Evolutionary conservation across 768 basidiomycete species (phyloP), one percentile per base, ranked within the genome.

Genomic region (Boletus speciosus): DNA sequence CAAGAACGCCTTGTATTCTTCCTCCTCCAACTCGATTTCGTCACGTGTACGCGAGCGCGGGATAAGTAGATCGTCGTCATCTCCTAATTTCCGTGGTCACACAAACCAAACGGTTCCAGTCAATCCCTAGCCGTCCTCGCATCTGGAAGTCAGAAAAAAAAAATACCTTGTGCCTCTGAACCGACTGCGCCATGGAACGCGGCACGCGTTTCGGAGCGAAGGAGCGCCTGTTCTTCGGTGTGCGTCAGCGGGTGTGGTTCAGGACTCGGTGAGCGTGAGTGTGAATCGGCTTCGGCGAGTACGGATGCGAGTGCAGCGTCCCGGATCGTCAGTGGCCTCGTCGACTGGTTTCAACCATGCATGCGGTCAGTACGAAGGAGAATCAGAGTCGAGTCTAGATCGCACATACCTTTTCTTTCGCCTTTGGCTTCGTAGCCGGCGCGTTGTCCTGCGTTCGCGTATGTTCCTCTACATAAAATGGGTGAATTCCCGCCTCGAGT

Each of bases 1-100:
- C 57, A 98, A 71, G 69, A 90, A 98, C 2, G 78, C 75, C 23
- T 81, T 79, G 65, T 98, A 99, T 61, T 93, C 92, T 59, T 90
- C 86, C 60, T 91, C 91, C 61, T 97, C 93, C 39, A 69, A 61
- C 61, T 88, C 84, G 3, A 79, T 61, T 68, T 95, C 91, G 53
- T 90, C 90, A 59, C 83, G 81, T 0, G 85, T 88, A 70, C 86
- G 90, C 54, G 87, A 86, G 36, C 91, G 79, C 3, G 82, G 83
- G 6, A 89, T 73, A 14, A 97, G 78, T 1, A 95, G 68, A 36
- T 82, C 90, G 11, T 85, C 88, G 1, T 77, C 84, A 15, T 80
- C 81, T 73, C 78, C 27, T 67, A 67, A 34, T 61, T 57, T 14
- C 65, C n/a, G 21, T 39, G 15, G 15, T 40, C 37, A 45, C 34